Conservation (phyloP, 352 stramenopile species). For the Phytopythium kandeliae region DNA sequence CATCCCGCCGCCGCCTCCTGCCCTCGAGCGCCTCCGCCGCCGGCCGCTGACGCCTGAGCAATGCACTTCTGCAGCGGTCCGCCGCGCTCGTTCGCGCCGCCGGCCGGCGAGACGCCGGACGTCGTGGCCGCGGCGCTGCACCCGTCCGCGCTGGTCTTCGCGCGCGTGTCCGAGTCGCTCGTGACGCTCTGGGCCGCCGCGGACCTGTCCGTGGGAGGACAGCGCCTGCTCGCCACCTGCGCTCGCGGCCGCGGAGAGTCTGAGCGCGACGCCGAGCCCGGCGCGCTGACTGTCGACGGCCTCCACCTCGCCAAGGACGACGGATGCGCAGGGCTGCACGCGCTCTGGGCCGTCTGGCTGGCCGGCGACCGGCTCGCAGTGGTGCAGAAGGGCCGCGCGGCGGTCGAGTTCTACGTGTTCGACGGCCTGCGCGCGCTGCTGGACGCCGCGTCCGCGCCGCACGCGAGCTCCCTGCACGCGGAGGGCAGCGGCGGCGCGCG, state of each 20-base stretch:
- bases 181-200: slow-evolving; percentile 49
- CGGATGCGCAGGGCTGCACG: slow-evolving; percentile 18
- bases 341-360: slow-evolving; percentile 54
- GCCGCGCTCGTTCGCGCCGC: slow-evolving; percentile 48
- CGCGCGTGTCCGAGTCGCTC: slow-evolving; percentile 34
- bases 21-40: neutral
- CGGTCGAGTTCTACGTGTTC: slow-evolving; percentile 70
- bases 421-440: slow-evolving; percentile 35
- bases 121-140: slow-evolving; percentile 53
- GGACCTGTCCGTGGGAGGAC: slow-evolving; percentile 19
- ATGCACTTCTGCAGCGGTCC: slow-evolving; percentile 78
- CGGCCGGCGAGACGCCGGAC: slow-evolving; percentile 27
- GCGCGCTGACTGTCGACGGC: neutral
- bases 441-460: slow-evolving; percentile 7
- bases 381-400: slow-evolving; percentile 46
- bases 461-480: slow-evolving; percentile 2
- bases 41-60: neutral
- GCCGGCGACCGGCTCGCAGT: slow-evolving; percentile 51
- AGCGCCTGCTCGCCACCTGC: slow-evolving; percentile 33
- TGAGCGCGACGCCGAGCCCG: slow-evolving; percentile 13
- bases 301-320: neutral
- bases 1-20: neutral
- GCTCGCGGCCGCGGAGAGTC: slow-evolving; percentile 14
- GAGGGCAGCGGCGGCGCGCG: neutral
- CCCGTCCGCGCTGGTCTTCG: slow-evolving; percentile 40